Conservation (phyloP, 2,329 filamentous ascomycete genomes). For the Arthrobotrys megalospora region DNA sequence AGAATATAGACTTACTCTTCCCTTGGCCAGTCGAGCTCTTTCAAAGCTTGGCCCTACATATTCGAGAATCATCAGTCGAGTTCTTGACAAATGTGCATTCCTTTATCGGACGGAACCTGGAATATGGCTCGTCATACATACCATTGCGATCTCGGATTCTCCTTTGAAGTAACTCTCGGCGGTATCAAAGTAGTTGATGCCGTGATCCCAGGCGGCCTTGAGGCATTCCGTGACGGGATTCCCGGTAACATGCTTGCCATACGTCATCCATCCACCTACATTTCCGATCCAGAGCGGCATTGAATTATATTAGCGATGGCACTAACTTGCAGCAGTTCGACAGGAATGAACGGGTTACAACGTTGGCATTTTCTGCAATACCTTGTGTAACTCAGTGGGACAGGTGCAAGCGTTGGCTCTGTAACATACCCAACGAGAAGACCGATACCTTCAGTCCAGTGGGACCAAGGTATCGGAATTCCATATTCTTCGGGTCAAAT, state of each 20-base stretch:
- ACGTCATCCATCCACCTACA: constrained; percentile 62
- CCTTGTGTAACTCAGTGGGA: constrained; percentile 8
- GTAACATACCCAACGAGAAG: constrained; percentile 66
- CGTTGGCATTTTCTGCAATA: background rate
- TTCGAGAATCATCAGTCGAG: constrained; percentile 65
- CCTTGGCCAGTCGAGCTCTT: constrained; percentile 75
- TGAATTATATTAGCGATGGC: background rate
- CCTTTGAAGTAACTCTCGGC: constrained; percentile 75
- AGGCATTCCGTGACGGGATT: constrained; percentile 67
- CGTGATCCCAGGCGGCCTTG: constrained; percentile 73
- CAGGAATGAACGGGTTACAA: too few species aligned
- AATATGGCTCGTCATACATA: constrained; percentile 26
- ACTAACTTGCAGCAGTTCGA: too few species aligned
- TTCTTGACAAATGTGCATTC: constrained; percentile 65
- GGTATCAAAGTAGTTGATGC: constrained; percentile 77
- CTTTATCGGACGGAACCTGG: constrained; percentile 66
- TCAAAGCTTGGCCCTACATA: constrained; percentile 71
- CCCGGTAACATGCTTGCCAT: constrained; percentile 64
- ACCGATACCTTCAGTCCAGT: constrained; percentile 69
- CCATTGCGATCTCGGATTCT: constrained; percentile 73
- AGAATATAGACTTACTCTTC: constrained; percentile 70
- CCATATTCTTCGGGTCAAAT: constrained; percentile 66
- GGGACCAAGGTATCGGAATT: constrained; percentile 69
- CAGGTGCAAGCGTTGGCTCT: background rate
- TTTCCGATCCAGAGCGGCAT: background rate